Base-by-base conservation (phyloP, 192 early-diverging fungal genomes). In the Cladochytrium replicatum region DNA sequence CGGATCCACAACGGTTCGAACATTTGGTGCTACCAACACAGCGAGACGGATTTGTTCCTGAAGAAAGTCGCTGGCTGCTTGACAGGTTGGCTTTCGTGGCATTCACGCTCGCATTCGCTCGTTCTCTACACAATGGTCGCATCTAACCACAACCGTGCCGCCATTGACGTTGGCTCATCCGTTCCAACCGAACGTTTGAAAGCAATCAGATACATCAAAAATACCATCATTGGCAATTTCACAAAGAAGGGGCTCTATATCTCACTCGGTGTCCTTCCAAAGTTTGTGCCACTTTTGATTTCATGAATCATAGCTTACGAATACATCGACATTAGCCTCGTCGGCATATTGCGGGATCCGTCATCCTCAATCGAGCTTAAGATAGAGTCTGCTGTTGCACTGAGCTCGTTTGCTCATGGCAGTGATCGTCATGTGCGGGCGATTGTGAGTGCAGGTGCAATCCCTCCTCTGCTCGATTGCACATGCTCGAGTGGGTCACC, bases 151-250 rank as follows among this genome's bases (percentile, higher is more conserved):
- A n/a, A n/a, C n/a, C n/a, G n/a, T n/a, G n/a, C n/a, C n/a, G n/a
- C n/a, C 29, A 6, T 49, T 11, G 48, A 13, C 32, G 22, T 4
- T 7, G 32, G 32, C 17, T 9, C 61, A 7, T 6, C 28, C 31
- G 55, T 58, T 34, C 32, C 30, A 4, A 30, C 43, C 19, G 61
- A 49, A 22, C 41, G 48, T 4, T 40, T 34, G 8, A 43, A 46
- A 28, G 58, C 57, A 4, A 40, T 70, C 9, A 78, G 84, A 11
- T 82, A 79, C 57, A 86, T 90, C 55, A 90, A 87, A 59, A 90
- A 90, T 48, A 64, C 72, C 34, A 72, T 86, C 38, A 90, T 90
- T 61, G 87, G 87, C 41, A 88, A 86, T 54, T 72, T 68, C 41
- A 82, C 83, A 13, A 86, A 86, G 53, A 90, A 90, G 65, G 74